These are phyloP conservation scores for Brasenia schreberi DNA, from an alignment of 164 flowering plant species.

Conservation along the genomic window DNA sequence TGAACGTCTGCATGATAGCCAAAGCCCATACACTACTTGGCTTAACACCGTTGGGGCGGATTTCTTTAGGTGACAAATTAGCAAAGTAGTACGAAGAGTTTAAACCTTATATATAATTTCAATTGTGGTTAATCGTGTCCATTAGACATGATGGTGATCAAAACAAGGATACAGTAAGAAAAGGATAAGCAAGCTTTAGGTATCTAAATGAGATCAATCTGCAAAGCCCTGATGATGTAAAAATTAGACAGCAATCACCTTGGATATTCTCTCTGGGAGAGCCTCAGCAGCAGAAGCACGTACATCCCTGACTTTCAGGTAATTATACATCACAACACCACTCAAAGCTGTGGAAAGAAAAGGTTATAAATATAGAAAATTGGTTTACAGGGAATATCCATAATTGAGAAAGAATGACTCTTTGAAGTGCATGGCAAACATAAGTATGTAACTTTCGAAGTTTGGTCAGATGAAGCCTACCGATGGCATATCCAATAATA, in stretches of 20 bases:
- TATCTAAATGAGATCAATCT: neutral
- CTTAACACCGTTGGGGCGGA: too few species aligned
- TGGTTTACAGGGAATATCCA: neutral
- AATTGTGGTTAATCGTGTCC: too few species aligned
- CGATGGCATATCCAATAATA: slow-evolving; percentile 88
- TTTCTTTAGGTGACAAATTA: too few species aligned
- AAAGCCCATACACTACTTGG: too few species aligned
- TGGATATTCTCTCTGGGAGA: slow-evolving; percentile 40
- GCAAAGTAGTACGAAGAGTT: too few species aligned
- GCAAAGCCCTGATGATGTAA: neutral
- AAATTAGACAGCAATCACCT: slow-evolving; percentile 23
- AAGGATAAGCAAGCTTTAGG: neutral
- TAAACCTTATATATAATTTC: too few species aligned
- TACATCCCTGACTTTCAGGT: slow-evolving; percentile 80
- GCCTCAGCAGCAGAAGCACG: slow-evolving; percentile 48
- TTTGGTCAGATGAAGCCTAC: slow-evolving; percentile 22
- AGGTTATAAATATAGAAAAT: neutral
- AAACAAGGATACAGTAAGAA: neutral
- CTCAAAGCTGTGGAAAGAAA: slow-evolving; percentile 48
- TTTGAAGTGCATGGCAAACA: too few species aligned
- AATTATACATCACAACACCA: slow-evolving; percentile 96
- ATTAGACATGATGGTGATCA: too few species aligned
- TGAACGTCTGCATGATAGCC: too few species aligned
- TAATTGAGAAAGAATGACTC: too few species aligned
- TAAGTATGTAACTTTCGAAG: neutral